Conservation (phyloP, 2,329 filamentous ascomycete species). For the Alternaria viburni region DNA sequence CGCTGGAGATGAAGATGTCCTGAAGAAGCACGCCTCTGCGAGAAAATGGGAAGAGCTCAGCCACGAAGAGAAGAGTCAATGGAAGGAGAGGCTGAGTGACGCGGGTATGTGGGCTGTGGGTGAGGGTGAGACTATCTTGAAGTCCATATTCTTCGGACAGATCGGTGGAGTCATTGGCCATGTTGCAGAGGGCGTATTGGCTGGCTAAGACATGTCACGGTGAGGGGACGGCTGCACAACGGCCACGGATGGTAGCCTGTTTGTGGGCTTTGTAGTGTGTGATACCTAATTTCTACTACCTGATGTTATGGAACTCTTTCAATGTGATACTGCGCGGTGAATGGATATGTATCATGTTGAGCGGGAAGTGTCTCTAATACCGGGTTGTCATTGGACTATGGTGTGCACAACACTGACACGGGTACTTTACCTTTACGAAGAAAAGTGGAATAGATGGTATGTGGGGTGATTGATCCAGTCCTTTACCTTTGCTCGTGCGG, state of each 20-base stretch:
- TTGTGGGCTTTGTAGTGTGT: not conserved
- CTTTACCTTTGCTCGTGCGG: not conserved
- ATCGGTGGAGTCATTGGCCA: constrained; percentile 64
- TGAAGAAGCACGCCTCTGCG: constrained; percentile 54
- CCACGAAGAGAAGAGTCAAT: constrained; percentile 66
- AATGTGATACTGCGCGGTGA: constrained; percentile 7
- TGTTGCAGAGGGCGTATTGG: constrained; percentile 43
- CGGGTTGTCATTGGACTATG: constrained; percentile 2
- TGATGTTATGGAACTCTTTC: not conserved
- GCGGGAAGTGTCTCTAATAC: constrained; percentile 3
- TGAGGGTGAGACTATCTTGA: constrained; percentile 78
- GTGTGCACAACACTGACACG: not conserved
- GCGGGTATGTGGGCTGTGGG: constrained; percentile 80
- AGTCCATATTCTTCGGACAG: constrained; percentile 78
- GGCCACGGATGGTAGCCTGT: not conserved
- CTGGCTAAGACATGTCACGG: constrained; percentile 2
- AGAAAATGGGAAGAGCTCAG: constrained; percentile 75
- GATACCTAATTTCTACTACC: not conserved
- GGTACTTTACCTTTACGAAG: not conserved
- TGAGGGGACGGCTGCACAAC: not conserved
- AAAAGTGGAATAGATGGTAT: not conserved
- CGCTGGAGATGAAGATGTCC: constrained; percentile 37
- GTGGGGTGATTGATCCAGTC: not conserved
- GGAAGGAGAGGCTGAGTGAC: constrained; percentile 71
- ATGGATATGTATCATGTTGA: constrained; percentile 14